Evolutionary conservation across 805 yeast genomes (phyloP), one percentile per base, ranked within the genome.

Genomic region (Alloascoidea africana): DNA sequence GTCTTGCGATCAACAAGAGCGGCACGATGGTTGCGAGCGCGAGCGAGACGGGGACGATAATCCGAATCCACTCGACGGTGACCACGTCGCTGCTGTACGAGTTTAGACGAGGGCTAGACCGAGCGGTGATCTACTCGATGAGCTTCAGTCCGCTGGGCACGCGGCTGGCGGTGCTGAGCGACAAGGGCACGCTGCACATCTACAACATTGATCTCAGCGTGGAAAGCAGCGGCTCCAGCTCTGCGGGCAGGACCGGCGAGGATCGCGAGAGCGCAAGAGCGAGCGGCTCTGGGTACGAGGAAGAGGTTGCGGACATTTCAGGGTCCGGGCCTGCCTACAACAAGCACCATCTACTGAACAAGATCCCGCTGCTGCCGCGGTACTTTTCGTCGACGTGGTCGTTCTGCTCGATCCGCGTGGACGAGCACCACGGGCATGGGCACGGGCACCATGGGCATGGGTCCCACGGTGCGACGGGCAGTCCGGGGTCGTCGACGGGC

Each of bases 301-400:
- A n/a, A n/a, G n/a, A n/a, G n/a, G n/a, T n/a, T n/a, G n/a, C n/a
- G n/a, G n/a, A n/a, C n/a, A n/a, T n/a, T n/a, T 8, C n/a, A n/a
- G 30, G 30, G 8, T 8, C n/a, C 13, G 30, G 30, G n/a, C n/a
- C 30, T 8, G 8, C 30, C n/a, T n/a, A 23, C n/a, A 23, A 23
- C n/a, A 23, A 82, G 41, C 70, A 73, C 15, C 95, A 85, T 53
- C 48, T 82, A 16, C 60, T 87, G 37, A 69, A 72, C 38, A 69
- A 63, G 35, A 44, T 80, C 5, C 84, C 86, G 1, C 63, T 84
- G 37, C 68, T 75, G 41, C 82, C 86, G 16, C 65, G 67, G 36
- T 86, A 86, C 52, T 81, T 87, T 55, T 73, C 78, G 37, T 77
- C 89, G 2, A 78, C 81, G 13, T 87, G 96, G 96, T 77, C 91